phyloP scores from a whole-genome alignment of 1,284 basidiomycete species.

The Trametes sp. region DNA sequence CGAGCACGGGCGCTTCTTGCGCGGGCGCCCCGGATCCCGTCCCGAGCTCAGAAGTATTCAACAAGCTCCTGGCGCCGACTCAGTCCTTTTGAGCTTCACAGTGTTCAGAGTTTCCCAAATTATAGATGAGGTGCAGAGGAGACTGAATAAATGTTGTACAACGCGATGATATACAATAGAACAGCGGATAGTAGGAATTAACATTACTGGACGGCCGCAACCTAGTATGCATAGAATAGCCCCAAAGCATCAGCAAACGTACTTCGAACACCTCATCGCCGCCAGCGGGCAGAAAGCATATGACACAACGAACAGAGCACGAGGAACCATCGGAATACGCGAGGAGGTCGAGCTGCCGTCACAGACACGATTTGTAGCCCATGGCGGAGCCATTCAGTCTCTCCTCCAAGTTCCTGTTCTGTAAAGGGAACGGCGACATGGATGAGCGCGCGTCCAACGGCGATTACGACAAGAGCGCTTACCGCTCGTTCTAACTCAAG shows the following conservation, averaged over 20 bases:
- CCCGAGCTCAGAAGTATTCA: no score
- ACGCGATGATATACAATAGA: constrained; percentile 1
- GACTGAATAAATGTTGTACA: neutral
- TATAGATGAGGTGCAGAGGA: neutral
- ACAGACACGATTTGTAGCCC: constrained; percentile 5
- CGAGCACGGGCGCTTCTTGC: neutral
- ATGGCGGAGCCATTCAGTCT: constrained; percentile 5
- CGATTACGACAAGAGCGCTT: constrained; percentile 34
- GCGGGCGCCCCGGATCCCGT: neutral
- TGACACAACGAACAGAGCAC: neutral
- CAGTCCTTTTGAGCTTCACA: no score
- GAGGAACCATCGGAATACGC: neutral
- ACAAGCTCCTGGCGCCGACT: no score
- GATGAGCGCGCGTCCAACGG: neutral
- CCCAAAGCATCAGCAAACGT: neutral
- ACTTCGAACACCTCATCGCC: neutral
- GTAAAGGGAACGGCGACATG: neutral
- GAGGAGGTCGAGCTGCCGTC: neutral
- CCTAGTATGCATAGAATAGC: neutral
- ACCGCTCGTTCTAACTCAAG: constrained; percentile 74
- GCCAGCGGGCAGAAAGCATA: neutral
- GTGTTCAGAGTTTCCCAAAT: no score
- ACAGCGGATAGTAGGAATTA: neutral
- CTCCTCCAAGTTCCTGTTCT: constrained; percentile 26
- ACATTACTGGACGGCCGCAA: neutral